Base-by-base conservation (phyloP, 257 asterid species). In the Nicotiana obtusifolia region DNA sequence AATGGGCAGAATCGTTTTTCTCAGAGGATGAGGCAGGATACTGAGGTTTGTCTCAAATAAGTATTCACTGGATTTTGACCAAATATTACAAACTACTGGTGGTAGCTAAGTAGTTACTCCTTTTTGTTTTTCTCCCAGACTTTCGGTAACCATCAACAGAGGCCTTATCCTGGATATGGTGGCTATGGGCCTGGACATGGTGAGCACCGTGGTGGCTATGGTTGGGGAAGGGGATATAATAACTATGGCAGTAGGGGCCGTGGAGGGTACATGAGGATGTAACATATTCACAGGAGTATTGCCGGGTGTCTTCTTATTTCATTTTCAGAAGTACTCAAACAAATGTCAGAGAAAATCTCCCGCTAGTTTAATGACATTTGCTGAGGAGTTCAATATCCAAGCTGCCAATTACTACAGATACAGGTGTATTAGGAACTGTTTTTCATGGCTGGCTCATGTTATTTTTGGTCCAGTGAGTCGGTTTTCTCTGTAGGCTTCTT, bases 151-250 rank as follows among this genome's bases (percentile, higher is more conserved):
- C 83, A 83, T 82, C 92, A 88, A 65, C 86, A 89, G 83, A 88
- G 91, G 80, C 69, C 82, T 75, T 93, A 82, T 83, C 82, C 88
- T 49, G 82, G 83, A 14, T 81, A 77, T 81, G 84, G 83, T 84
- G 90, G 90, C 68, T 84, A 83, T 82, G 87, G 91, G 83, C 87
- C 82, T 64, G 88, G 93, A 57, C 86, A 82, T 54, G 94, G 94
- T 66, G 83, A 68, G 37, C 83, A 81, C 76, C 88, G 80, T 33
- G 87, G 87, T 76, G 81, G 86, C 78, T 85, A 82, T 85, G 81
- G 85, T 77, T 82, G 94, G 90, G 92, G 91, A 81, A 87, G 94
- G 86, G 97, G 90, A 31, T 83, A 88, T 71, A 83, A 89, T 76
- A 84, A 88, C 85, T 80, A 87, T 56, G 83, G 88, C 24, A 78